These are phyloP conservation scores for Aspergillus udagawae DNA, from an alignment of 2,329 filamentous ascomycete species.

Conservation along the genomic window DNA sequence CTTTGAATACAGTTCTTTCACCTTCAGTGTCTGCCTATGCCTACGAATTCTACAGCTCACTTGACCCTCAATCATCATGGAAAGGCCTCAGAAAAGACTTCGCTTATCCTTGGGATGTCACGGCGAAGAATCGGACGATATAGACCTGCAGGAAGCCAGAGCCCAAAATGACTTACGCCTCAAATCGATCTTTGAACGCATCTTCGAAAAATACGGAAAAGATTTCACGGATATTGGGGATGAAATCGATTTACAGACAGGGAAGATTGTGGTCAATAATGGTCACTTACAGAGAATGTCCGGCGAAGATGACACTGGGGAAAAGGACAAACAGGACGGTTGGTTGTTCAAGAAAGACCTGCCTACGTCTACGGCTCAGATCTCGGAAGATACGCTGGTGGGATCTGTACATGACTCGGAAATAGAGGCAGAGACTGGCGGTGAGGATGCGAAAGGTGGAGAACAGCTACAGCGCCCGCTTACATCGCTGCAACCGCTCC, in stretches of 20 bases:
- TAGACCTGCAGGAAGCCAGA: conserved; percentile 59
- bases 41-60: not conserved
- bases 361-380: not conserved
- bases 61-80: conserved; percentile 17
- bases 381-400: not conserved
- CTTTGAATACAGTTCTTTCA: not conserved
- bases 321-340: conserved; percentile 12
- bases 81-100: conserved; percentile 52
- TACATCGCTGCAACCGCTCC: conserved; percentile 5
- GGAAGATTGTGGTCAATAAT: conserved; percentile 82
- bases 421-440: conserved; percentile 1
- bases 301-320: conserved; percentile 51
- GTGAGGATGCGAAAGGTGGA: conserved; percentile 1
- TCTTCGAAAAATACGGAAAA: conserved; percentile 81
- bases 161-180: conserved; percentile 66
- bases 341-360: conserved; percentile 7
- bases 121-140: conserved; percentile 31
- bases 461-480: conserved; percentile 5
- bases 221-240: conserved; percentile 83
- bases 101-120: conserved; percentile 42
- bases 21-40: not conserved
- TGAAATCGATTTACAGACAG: conserved; percentile 80
- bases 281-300: conserved; percentile 70
- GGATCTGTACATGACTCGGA: conserved; percentile 2
- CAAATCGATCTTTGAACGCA: conserved; percentile 79